Conservation (phyloP, 1,284 basidiomycete species). For the Trichosporon sp. region DNA sequence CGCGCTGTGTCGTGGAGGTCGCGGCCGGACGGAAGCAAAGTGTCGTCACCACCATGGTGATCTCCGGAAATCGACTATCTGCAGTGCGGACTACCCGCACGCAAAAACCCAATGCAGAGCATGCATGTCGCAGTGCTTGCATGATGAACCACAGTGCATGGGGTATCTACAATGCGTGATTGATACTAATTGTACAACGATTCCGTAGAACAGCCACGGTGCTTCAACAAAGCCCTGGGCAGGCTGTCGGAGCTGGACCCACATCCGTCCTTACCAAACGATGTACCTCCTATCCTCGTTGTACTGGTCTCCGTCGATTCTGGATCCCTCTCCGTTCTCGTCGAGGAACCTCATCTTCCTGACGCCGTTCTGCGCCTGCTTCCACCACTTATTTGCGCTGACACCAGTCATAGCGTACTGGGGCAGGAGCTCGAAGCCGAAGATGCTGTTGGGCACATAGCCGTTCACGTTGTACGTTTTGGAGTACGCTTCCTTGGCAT, state of each 20-base stretch:
- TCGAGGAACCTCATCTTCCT: slow-evolving; percentile 21
- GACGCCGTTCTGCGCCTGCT: not conserved
- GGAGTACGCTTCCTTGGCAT: not conserved
- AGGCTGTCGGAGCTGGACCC: not conserved
- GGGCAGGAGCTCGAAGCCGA: slow-evolving; percentile 10
- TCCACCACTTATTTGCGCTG: slow-evolving; percentile 17
- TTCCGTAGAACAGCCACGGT: not conserved
- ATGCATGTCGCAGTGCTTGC: not conserved
- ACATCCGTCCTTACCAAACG: not conserved
- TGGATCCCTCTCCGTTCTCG: slow-evolving; percentile 12
- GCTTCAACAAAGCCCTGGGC: not conserved
- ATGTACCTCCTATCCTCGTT: slow-evolving; percentile 1
- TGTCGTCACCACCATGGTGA: slow-evolving; percentile 4
- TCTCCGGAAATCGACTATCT: not conserved
- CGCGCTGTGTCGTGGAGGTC: slow-evolving; percentile 15
- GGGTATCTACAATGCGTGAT: slow-evolving; percentile 11
- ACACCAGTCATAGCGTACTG: not conserved
- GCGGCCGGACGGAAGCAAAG: slow-evolving; percentile 18
- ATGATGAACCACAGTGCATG: not conserved
- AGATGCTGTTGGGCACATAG: not conserved
- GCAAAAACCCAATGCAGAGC: not conserved
- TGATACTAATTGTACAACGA: slow-evolving; percentile 1
- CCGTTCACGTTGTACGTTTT: not conserved
- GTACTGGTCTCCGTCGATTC: slow-evolving; percentile 4
- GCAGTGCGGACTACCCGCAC: too few relatives aligned